Evolutionary conservation across 139 green algal genomes (phyloP).

Genomic region (Yamagishiella unicocca): DNA sequence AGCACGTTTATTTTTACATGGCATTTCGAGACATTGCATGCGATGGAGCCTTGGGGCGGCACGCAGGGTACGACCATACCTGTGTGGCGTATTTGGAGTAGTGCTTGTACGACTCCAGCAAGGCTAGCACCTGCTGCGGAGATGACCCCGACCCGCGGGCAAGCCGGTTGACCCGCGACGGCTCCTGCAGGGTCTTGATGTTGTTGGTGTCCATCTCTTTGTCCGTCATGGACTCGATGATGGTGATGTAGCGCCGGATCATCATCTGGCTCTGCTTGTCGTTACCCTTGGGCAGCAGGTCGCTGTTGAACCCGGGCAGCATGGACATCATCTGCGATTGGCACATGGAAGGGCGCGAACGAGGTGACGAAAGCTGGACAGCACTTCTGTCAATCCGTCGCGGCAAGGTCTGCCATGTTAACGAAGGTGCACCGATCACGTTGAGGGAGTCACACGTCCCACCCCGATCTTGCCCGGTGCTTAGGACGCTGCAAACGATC

Average conservation of each 20-base stretch:
- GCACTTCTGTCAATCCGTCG: too few species aligned
- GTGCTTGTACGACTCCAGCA: slow-evolving; percentile 95
- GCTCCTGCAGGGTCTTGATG: slow-evolving; percentile 74
- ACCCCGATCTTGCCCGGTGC: too few species aligned
- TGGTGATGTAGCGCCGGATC: slow-evolving; percentile 95
- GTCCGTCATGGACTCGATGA: slow-evolving; percentile 99
- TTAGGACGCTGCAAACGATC: too few species aligned
- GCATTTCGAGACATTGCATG: too few species aligned
- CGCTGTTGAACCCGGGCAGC: slow-evolving; percentile 93
- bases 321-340: slow-evolving; percentile 96
- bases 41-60: too few species aligned
- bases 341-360: too few species aligned
- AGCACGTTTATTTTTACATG: too few species aligned
- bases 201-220: slow-evolving; percentile 81
- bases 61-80: slow-evolving; percentile 39
- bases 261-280: slow-evolving; percentile 90
- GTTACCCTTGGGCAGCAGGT: slow-evolving; percentile 82
- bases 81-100: slow-evolving; percentile 87
- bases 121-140: slow-evolving; percentile 64
- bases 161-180: slow-evolving; percentile 68
- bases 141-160: slow-evolving; percentile 65
- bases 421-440: too few species aligned
- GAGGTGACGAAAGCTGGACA: too few species aligned
- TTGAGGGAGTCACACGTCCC: too few species aligned
- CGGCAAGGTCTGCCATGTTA: too few species aligned